Evolutionary conservation across 331 rosid genomes (phyloP).

Genomic region (Phaseolus coccineus): DNA sequence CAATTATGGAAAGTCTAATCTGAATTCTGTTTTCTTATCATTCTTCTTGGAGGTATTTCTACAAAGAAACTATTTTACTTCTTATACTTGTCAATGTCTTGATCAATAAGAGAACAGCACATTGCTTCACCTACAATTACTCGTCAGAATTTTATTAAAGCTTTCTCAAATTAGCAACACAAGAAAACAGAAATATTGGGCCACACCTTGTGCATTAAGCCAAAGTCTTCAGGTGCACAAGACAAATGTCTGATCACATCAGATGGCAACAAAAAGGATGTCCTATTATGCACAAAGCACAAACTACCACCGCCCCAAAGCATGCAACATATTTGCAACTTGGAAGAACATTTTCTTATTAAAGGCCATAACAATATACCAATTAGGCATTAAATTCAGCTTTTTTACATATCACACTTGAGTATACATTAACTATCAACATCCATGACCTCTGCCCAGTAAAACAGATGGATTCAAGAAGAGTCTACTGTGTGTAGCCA

Average conservation of each 20-base stretch:
- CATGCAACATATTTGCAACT: neutral
- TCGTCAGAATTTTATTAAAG: neutral
- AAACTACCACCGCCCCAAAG: neutral
- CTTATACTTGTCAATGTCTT: neutral
- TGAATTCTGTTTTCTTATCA: too few relatives aligned
- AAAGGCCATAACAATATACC: neutral
- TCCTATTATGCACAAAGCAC: neutral
- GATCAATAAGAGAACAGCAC: neutral
- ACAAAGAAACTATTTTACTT: too few relatives aligned
- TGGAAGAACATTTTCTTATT: neutral
- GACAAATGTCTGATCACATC: neutral
- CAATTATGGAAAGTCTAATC: too few relatives aligned
- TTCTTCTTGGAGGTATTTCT: too few relatives aligned
- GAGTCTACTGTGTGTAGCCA: neutral
- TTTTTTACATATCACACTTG: too few relatives aligned
- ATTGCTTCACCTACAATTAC: neutral
- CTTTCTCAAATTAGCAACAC: neutral
- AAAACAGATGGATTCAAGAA: neutral
- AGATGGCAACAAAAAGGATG: neutral
- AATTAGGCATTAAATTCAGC: neutral
- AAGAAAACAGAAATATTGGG: neutral
- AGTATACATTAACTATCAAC: neutral
- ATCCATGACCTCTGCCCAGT: constrained; percentile 3
- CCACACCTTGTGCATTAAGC: neutral
- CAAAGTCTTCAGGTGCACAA: neutral